Evolutionary conservation across 1,284 basidiomycete species (phyloP).

Genomic region (Malassezia yamatoensis): DNA sequence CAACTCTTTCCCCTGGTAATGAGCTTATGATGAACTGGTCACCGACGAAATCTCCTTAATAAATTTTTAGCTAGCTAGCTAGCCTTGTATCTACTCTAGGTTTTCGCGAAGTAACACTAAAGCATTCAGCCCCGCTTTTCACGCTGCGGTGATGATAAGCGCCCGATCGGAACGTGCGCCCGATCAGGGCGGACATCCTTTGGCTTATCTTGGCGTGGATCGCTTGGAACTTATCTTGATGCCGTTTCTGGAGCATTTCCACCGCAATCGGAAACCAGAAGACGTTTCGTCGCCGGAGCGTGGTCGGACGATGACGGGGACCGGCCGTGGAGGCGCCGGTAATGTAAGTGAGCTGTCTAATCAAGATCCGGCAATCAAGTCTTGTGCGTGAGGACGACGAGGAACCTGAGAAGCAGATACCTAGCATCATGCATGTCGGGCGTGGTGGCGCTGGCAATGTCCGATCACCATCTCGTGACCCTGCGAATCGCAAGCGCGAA

Average conservation of each 20-base stretch:
- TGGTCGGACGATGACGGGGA: conserved; percentile 33
- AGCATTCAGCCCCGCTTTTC: no score
- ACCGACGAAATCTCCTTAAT: conserved; percentile 1
- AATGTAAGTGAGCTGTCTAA: conserved; percentile 27
- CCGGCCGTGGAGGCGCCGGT: conserved; percentile 38
- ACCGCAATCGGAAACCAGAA: not conserved
- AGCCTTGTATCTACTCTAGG: no score
- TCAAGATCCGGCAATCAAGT: conserved; percentile 3
- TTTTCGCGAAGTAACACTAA: no score
- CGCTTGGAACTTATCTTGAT: not conserved
- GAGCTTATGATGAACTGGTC: conserved; percentile 11
- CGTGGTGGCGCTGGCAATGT: conserved; percentile 70
- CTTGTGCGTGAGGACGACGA: not conserved
- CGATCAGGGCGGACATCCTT: not conserved
- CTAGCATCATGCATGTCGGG: conserved; percentile 55
- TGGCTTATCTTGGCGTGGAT: not conserved
- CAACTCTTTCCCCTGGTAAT: conserved; percentile 8
- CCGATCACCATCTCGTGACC: conserved; percentile 60
- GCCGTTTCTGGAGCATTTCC: conserved; percentile 2
- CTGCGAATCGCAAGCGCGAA: conserved; percentile 44
- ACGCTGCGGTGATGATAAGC: no score
- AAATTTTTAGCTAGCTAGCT: not conserved
- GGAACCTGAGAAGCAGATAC: conserved; percentile 27
- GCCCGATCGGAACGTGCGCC: no score
- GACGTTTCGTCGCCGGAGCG: conserved; percentile 15